phyloP scores from a whole-genome alignment of 1,284 basidiomycete species.

The Hortiboletus rubellus region DNA sequence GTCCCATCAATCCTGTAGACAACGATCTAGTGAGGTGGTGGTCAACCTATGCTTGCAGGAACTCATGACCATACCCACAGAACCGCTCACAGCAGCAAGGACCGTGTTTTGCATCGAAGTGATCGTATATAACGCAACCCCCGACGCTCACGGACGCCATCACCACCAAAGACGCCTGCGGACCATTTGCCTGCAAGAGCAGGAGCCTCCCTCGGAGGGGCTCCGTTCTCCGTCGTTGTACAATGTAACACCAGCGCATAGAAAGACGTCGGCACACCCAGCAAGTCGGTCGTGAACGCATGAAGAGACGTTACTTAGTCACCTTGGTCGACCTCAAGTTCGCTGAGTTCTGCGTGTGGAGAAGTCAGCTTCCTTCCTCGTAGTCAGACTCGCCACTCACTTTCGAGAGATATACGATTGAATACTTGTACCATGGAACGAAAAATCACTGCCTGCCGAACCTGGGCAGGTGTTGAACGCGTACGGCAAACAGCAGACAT shows the following conservation, averaged over 20 bases:
- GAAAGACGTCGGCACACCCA: constrained; percentile 42
- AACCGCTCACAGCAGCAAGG: constrained; percentile 72
- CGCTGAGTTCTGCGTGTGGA: constrained; percentile 46
- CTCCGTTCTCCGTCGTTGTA: constrained; percentile 54
- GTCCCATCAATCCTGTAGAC: constrained; percentile 45
- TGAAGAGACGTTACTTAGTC: constrained; percentile 63
- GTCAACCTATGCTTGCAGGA: neutral
- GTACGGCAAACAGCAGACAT: constrained; percentile 66
- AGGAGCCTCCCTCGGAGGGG: constrained; percentile 60
- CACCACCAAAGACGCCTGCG: constrained; percentile 18
- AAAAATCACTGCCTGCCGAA: constrained; percentile 54
- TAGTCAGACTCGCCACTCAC: constrained; percentile 38
- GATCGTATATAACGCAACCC: constrained; percentile 69
- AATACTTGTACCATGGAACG: constrained; percentile 66
- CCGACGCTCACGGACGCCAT: constrained; percentile 41
- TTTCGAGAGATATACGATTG: constrained; percentile 54
- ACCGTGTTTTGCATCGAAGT: constrained; percentile 49
- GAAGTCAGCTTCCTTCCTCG: constrained; percentile 7
- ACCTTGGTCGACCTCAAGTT: constrained; percentile 50
- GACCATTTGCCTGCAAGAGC: constrained; percentile 37
- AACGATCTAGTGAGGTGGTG: constrained; percentile 41
- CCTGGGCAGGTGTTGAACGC: constrained; percentile 49
- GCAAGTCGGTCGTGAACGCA: constrained; percentile 38
- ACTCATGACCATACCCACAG: constrained; percentile 48
- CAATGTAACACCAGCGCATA: constrained; percentile 61